Percentiles rank a stretch among this genome's conserved stretches.
phyloP scores from a whole-genome alignment of 345 rosid species.

The Gossypium anomalum region DNA sequence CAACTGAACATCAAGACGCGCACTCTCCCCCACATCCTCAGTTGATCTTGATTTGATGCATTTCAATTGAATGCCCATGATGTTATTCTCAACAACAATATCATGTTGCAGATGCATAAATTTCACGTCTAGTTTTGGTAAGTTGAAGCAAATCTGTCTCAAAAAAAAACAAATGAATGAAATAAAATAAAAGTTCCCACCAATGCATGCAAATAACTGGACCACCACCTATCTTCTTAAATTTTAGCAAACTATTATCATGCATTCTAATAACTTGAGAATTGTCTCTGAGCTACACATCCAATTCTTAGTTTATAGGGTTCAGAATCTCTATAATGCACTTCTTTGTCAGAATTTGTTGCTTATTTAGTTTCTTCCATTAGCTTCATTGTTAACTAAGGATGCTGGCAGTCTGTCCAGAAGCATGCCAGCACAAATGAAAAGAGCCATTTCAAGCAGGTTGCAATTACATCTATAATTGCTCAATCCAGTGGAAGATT shows the following conservation, averaged over 20 bases:
- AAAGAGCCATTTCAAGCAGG: not conserved
- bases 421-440: not conserved
- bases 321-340: not conserved
- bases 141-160: conserved; percentile 60
- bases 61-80: conserved; percentile 76
- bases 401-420: not conserved
- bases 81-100: conserved; percentile 65
- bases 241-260: not conserved
- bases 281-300: not conserved
- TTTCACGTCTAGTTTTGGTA: conserved; percentile 79
- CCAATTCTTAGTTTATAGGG: not conserved
- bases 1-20: conserved; percentile 83
- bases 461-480: not conserved
- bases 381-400: not conserved
- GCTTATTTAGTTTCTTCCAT: not conserved
- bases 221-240: not conserved
- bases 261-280: not conserved
- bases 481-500: conserved; percentile 10
- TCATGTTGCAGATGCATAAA: conserved; percentile 64
- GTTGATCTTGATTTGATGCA: conserved; percentile 57
- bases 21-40: conserved; percentile 91
- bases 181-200: not conserved
- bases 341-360: not conserved
- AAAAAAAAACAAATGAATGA: conserved; percentile 17
- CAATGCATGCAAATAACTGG: not conserved